Conservation (phyloP, 2,329 filamentous ascomycete species). For the Drechslerella stenobrocha region DNA sequence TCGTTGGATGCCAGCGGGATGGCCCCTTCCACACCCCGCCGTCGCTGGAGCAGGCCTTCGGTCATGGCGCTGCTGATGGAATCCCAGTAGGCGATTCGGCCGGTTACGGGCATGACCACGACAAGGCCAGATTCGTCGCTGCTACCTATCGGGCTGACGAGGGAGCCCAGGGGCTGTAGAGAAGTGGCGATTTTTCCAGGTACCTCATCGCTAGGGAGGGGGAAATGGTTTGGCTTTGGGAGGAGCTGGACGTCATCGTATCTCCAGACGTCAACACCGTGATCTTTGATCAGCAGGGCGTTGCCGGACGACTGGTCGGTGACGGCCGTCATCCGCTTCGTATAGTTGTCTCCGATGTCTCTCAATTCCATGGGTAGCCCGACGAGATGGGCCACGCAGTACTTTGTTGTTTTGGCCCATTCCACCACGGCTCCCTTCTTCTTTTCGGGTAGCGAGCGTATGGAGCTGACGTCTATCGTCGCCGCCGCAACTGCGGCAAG, state of each 20-base stretch:
- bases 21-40: conserved; percentile 52
- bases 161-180: conserved; percentile 76
- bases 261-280: conserved; percentile 86
- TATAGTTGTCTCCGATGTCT: conserved; percentile 48
- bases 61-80: conserved; percentile 65
- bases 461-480: conserved; percentile 47
- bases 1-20: conserved; percentile 71
- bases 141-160: conserved; percentile 77
- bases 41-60: conserved; percentile 52
- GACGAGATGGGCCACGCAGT: conserved; percentile 52
- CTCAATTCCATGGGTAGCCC: conserved; percentile 51
- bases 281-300: conserved; percentile 77
- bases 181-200: conserved; percentile 68
- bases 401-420: conserved; percentile 53
- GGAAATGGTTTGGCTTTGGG: conserved; percentile 77
- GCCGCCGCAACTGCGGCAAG: conserved; percentile 40
- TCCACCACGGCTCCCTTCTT: conserved; percentile 45
- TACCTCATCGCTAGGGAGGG: conserved; percentile 66
- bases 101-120: conserved; percentile 78
- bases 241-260: conserved; percentile 72
- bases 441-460: conserved; percentile 41
- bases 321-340: conserved; percentile 54
- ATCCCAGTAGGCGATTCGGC: conserved; percentile 92
- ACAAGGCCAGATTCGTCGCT: conserved; percentile 83
- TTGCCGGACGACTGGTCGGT: conserved; percentile 66